Conservation (phyloP, 164 flowering plant genomes). For the Piper longum region DNA sequence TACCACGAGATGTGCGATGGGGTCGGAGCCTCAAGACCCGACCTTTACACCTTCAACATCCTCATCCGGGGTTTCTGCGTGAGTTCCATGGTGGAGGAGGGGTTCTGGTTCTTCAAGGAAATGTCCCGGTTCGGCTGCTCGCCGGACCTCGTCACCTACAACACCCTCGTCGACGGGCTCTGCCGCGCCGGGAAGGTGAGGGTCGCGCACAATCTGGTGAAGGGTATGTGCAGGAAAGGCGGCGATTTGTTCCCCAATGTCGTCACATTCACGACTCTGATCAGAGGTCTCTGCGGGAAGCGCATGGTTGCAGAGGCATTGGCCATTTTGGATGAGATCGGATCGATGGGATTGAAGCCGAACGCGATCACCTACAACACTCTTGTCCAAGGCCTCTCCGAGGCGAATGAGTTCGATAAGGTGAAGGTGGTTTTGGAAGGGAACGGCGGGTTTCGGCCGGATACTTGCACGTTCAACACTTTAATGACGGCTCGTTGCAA, state of each 20-base stretch:
- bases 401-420: slow-evolving; percentile 40
- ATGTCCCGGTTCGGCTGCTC: slow-evolving; percentile 30
- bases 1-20: slow-evolving; percentile 54
- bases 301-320: slow-evolving; percentile 38
- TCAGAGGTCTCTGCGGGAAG: slow-evolving; percentile 67
- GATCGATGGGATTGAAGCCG: slow-evolving; percentile 32
- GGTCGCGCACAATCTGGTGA: slow-evolving; percentile 49
- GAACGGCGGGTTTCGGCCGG: slow-evolving; percentile 44
- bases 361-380: slow-evolving; percentile 44
- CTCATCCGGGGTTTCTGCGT: slow-evolving; percentile 66
- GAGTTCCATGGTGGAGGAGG: slow-evolving; percentile 61
- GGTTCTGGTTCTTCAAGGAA: slow-evolving; percentile 49
- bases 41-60: slow-evolving; percentile 51
- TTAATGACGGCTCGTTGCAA: slow-evolving; percentile 54
- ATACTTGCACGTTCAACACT: slow-evolving; percentile 73
- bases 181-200: slow-evolving; percentile 53
- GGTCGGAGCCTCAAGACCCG: slow-evolving; percentile 42
- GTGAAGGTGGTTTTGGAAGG: slow-evolving; percentile 52
- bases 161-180: slow-evolving; percentile 72
- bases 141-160: slow-evolving; percentile 61
- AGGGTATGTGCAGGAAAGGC: slow-evolving; percentile 46
- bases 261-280: slow-evolving; percentile 69
- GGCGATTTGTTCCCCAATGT: slow-evolving; percentile 48
- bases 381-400: slow-evolving; percentile 68
- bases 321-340: slow-evolving; percentile 48